Conservation (phyloP, 1,284 basidiomycete genomes). For the Sporisorium graminicola region DNA sequence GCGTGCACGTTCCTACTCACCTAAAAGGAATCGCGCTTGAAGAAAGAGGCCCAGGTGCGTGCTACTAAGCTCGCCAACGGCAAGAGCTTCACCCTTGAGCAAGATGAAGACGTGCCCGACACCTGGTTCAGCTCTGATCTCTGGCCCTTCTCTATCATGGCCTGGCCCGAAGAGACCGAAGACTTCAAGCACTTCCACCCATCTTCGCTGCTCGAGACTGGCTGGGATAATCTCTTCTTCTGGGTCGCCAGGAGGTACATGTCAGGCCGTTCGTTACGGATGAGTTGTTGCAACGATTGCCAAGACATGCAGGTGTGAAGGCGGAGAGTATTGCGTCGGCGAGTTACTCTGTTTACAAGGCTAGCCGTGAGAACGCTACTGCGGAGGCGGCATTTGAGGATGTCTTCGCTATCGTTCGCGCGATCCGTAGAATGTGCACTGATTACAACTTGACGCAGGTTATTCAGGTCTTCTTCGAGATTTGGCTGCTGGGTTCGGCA, state of each 20-base stretch:
- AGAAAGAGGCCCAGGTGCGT: slow-evolving; percentile 84
- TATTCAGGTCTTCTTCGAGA: slow-evolving; percentile 87
- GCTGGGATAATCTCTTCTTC: slow-evolving; percentile 99
- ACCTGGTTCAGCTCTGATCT: slow-evolving; percentile 99
- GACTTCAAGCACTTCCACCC: slow-evolving; percentile 81
- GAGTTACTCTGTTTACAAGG: slow-evolving; percentile 78
- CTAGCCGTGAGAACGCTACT: slow-evolving; percentile 29
- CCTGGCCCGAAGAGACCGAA: slow-evolving; percentile 83
- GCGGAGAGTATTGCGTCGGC: slow-evolving; percentile 91
- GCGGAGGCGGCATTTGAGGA: slow-evolving; percentile 77
- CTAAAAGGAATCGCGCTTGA: no score
- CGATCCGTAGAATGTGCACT: slow-evolving; percentile 86
- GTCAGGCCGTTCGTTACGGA: slow-evolving; percentile 99
- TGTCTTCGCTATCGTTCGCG: slow-evolving; percentile 83
- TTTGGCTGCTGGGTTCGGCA: slow-evolving; percentile 74
- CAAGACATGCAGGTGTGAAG: slow-evolving; percentile 80
- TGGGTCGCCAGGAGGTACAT: slow-evolving; percentile 99
- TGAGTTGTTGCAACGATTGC: slow-evolving; percentile 96
- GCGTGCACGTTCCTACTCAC: no score
- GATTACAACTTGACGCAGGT: slow-evolving; percentile 92
- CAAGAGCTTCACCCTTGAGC: slow-evolving; percentile 80
- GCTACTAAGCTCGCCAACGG: slow-evolving; percentile 81
- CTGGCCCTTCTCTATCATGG: slow-evolving; percentile 98
- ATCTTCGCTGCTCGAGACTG: slow-evolving; percentile 89
- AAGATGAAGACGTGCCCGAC: slow-evolving; percentile 97